These are phyloP conservation scores for Penicillium sp. DNA, from an alignment of 2,329 filamentous ascomycete genomes.

Conservation along the genomic window DNA sequence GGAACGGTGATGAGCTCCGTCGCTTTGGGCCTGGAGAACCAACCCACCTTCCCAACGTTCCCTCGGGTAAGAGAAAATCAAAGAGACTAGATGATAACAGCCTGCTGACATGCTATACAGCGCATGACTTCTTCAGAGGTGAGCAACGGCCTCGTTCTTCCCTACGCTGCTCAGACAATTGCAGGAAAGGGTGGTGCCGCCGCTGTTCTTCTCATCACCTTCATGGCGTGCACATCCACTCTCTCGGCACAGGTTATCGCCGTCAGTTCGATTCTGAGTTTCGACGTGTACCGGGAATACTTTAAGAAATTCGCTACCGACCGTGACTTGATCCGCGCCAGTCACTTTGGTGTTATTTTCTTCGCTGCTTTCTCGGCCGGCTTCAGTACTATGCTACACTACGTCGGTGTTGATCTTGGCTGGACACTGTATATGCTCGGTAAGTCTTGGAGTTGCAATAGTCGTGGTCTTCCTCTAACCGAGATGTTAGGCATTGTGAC, in stretches of 20 bases:
- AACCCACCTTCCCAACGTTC: conserved; percentile 54
- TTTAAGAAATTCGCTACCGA: conserved; percentile 49
- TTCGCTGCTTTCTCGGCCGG: conserved; percentile 53
- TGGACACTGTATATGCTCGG: conserved; percentile 57
- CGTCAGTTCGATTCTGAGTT: conserved; percentile 54
- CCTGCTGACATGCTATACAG: conserved; percentile 10
- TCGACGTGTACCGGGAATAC: conserved; percentile 55
- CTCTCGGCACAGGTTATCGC: conserved; percentile 55
- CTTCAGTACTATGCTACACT: conserved; percentile 54
- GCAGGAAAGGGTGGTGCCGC: conserved; percentile 41
- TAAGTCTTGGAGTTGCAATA: conserved; percentile 7
- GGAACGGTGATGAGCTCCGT: conserved; percentile 53
- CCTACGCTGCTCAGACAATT: conserved; percentile 40
- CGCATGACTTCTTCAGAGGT: conserved; percentile 41
- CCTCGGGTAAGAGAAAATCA: conserved; percentile 40
- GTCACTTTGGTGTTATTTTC: conserved; percentile 54
- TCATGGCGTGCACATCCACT: conserved; percentile 48
- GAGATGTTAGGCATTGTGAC: conserved; percentile 47
- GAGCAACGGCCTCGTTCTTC: conserved; percentile 38
- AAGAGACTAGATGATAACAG: background rate
- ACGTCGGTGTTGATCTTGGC: conserved; percentile 54
- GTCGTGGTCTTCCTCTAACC: background rate
- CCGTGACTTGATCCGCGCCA: conserved; percentile 51
- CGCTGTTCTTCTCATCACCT: conserved; percentile 39
- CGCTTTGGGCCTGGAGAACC: conserved; percentile 49